These are phyloP conservation scores for bread wheat (Triticum aestivum) DNA, from an alignment of 176 grass and related monocot genomes.

Conservation along the genomic window IWGSC_CS_RefSeq_v2.1 NC_057806.1:1702461-1702960, in stretches of 20 bases:
- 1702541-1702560: background rate
- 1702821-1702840: slow-evolving; percentile 1
- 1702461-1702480: slow-evolving; percentile 12
- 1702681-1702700: background rate
- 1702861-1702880: background rate
- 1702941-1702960: fast-evolving
- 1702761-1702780: background rate
- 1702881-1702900: slow-evolving; percentile 14
- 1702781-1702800: background rate
- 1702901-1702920: background rate
- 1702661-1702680: background rate
- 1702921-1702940: background rate
- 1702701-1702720: background rate
- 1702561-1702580: background rate
- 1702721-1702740: background rate
- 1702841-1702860: background rate
- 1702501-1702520: background rate
- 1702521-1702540: background rate
- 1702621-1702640: background rate
- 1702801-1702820: background rate
- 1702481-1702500: background rate
- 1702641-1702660: background rate
- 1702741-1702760: slow-evolving; percentile 12
- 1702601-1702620: background rate
- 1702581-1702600: background rate